Percentiles rank a stretch among this genome's conserved stretches.
These are phyloP conservation scores for Eucalyptus tenuipes DNA, from an alignment of 345 rosid species.

Conservation along the genomic window DNA sequence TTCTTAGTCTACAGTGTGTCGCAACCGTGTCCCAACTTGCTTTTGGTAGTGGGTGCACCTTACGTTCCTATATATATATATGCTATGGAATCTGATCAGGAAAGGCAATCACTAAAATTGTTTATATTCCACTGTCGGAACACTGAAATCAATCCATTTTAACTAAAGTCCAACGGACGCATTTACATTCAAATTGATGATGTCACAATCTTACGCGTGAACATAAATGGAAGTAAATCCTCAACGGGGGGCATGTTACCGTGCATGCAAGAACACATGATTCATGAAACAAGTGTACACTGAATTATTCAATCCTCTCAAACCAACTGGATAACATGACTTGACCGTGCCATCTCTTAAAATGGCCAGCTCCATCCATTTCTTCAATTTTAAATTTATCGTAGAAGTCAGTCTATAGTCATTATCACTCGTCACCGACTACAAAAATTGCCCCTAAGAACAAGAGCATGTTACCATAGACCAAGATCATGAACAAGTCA, in stretches of 20 bases:
- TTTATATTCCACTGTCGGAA: background rate
- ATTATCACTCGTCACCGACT: background rate
- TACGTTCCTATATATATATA: background rate
- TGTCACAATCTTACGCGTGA: background rate
- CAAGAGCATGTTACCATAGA: slow-evolving; percentile 20
- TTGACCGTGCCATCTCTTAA: background rate
- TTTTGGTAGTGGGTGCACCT: background rate
- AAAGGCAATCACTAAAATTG: background rate
- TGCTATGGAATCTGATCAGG: background rate
- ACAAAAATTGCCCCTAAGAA: background rate
- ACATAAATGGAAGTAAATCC: background rate
- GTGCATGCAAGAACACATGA: background rate
- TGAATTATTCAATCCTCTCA: background rate
- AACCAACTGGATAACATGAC: background rate
- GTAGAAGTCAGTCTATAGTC: rapidly evolving
- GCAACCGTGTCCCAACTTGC: background rate
- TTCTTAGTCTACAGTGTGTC: background rate
- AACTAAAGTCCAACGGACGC: background rate
- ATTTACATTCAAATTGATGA: background rate
- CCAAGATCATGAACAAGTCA: slow-evolving; percentile 14
- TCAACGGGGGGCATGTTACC: background rate
- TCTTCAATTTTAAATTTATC: background rate
- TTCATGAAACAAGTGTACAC: background rate
- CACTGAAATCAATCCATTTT: background rate
- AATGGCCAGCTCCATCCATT: background rate